Evolutionary conservation across 306 rosid species (phyloP), one percentile per base, ranked within the genome.

Genomic region (Sicyos edulis): DNA sequence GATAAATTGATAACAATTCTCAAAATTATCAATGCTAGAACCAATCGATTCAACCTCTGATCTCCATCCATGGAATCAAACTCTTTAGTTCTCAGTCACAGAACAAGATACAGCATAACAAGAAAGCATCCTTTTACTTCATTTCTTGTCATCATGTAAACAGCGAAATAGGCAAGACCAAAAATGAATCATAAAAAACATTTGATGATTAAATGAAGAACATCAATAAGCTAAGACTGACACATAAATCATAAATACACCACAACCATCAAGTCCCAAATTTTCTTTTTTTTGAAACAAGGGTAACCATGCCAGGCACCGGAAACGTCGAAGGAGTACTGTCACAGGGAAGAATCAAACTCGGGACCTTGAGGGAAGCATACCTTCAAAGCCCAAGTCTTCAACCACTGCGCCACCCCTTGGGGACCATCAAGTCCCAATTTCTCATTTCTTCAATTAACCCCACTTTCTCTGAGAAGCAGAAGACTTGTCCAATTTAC

Each of bases 391-490:
- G n/a, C n/a, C n/a, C n/a, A n/a, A n/a, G n/a, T n/a, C n/a, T n/a
- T n/a, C n/a, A n/a, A n/a, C n/a, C n/a, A n/a, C n/a, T n/a, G n/a
- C n/a, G n/a, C n/a, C n/a, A n/a, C n/a, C n/a, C n/a, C n/a, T n/a
- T n/a, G n/a, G n/a, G n/a, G n/a, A 65, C 34, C 69, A 63, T 63
- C 51, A n/a, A 37, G 4, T 44, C 72, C 72, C 40, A 47, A 3
- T 10, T 15, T 49, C 24, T 32, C 73, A 68, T 68, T 68, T 68
- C 22, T 68, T 49, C 73, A 49, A 67, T 13, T 32, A 71, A n/a
- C 21, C 12, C 52, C 9, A 29, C 32, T 65, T 11, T 19, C 54
- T 44, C 71, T 42, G 32, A 54, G 55, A 1, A 26, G 29, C 29
- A 53, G 54, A 5, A 12, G 59, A 24, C 19, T 40, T 22, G 53